Evolutionary conservation across 2,329 filamentous ascomycete genomes (phyloP), one percentile per base, ranked within the genome.

Genomic region (Pseudocercospora pini-densiflorae): DNA sequence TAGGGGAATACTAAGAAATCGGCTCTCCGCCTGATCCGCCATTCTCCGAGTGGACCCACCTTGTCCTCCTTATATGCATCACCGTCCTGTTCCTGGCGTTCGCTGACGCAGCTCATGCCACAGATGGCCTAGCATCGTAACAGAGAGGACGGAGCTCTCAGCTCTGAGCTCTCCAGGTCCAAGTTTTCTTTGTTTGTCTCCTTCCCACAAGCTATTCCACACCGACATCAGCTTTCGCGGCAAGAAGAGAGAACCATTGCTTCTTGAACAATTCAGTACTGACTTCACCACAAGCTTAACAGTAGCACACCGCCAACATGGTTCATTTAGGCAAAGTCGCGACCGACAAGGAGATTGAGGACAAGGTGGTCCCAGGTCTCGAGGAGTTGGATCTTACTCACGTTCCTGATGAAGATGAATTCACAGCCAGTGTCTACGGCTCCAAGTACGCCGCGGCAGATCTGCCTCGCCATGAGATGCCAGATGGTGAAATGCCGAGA

Each of bases 401-500:
- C 47, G 73, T 82, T 67, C 69, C 76, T 49, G 75, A 78, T 73
- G 70, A 86, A 80, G 81, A 85, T 77, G 82, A 84, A 76, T 90
- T 89, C 81, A 91, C 89, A 62, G 89, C 91, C 47, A 93, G 90
- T 70, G 92, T 97, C 74, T 98, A 97, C 77, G 94, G 94, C 76
- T 94, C 91, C 69, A 88, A 86, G 70, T 97, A 93, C 77, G 94
- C 94, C 23, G 87, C 87, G 33, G 83, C 91, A 76, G 92, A 97
- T 75, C 84, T 98, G 49, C 93, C 94, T 29, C 88, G 86, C 76
- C 84, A 91, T 76, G 90, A 93, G 82, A 97, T 98, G 88, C 93
- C 94, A 0, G 93, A 97, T 74, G 76, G 81, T 21, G 92, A 96
- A 81, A 97, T 97, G 94, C 94, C 94, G 53, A 89, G 88, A 73